Percentiles rank a stretch among this genome's conserved stretches.
These are phyloP conservation scores for Rosellinia necatrix DNA, from an alignment of 2,329 filamentous ascomycete genomes.

Conservation along the genomic window DNA sequence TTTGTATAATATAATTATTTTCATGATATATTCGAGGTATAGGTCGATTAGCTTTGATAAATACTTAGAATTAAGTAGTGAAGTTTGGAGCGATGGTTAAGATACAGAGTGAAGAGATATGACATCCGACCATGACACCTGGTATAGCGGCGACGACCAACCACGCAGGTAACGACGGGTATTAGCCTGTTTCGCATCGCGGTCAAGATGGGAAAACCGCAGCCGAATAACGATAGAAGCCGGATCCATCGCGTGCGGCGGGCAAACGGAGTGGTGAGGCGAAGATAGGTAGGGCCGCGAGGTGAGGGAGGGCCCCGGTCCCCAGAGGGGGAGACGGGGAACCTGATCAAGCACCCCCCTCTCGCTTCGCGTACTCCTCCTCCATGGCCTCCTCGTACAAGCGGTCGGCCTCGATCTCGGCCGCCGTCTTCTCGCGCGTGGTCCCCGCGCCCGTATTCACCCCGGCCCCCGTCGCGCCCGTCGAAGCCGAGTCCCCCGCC, in stretches of 20 bases:
- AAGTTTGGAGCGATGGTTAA: background rate
- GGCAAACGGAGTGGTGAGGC: too few relatives aligned
- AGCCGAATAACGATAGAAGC: background rate
- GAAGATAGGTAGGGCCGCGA: too few relatives aligned
- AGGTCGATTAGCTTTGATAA: too few relatives aligned
- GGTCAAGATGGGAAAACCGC: background rate
- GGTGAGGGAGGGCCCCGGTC: too few relatives aligned
- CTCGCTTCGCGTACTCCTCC: constrained; percentile 60
- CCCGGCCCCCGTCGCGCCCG: constrained; percentile 49
- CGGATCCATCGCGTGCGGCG: background rate
- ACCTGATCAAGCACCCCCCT: constrained; percentile 50
- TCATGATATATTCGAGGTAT: constrained; percentile 3
- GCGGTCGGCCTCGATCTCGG: constrained; percentile 54
- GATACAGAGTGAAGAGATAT: constrained; percentile 1
- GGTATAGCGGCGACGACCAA: background rate
- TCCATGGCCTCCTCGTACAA: constrained; percentile 58
- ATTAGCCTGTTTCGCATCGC: background rate
- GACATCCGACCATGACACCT: background rate
- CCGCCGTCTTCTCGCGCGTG: constrained; percentile 54
- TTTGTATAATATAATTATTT: too few relatives aligned
- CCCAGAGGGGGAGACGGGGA: background rate
- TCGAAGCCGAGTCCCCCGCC: background rate
- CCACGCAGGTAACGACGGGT: background rate
- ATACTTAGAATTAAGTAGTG: background rate
- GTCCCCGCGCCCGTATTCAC: constrained; percentile 55